Conservation (phyloP, 2,329 filamentous ascomycete species). For the Calonectria pseudoreteaudii region DNA sequence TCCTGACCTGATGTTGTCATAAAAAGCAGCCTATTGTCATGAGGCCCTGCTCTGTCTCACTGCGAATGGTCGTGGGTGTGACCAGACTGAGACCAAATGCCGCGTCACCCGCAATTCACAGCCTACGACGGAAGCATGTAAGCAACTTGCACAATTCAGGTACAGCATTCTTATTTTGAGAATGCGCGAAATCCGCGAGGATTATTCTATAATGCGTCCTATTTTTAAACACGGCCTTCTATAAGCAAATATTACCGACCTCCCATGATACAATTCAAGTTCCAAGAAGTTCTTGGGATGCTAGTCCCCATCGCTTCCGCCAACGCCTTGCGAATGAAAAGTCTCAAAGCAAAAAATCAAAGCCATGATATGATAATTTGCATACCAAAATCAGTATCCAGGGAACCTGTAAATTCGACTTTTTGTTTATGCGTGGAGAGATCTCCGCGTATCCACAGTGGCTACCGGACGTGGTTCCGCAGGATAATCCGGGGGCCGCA, state of each 20-base stretch:
- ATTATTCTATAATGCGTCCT: not conserved
- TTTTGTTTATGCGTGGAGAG: not conserved
- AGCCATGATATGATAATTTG: not conserved
- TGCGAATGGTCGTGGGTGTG: not conserved
- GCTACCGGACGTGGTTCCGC: conserved; percentile 40
- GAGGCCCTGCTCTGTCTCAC: not conserved
- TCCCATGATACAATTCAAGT: not conserved
- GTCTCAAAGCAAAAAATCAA: not conserved
- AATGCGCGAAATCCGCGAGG: not conserved
- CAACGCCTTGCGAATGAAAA: not conserved
- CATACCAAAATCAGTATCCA: not conserved
- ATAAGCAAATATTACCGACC: not conserved
- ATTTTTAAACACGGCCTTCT: not conserved
- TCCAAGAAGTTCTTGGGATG: not conserved
- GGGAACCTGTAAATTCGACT: not conserved
- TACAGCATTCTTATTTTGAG: not conserved
- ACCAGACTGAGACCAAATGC: not conserved
- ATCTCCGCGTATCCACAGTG: conserved; percentile 33
- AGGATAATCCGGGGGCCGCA: conserved; percentile 46
- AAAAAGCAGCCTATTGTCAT: not conserved
- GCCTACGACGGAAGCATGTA: not conserved
- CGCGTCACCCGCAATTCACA: not conserved
- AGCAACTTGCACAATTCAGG: not conserved
- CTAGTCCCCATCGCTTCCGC: not conserved
- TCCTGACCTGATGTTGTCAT: not conserved